Base-by-base conservation (phyloP, 805 yeast genomes). In the Myxozyma udenii region DNA sequence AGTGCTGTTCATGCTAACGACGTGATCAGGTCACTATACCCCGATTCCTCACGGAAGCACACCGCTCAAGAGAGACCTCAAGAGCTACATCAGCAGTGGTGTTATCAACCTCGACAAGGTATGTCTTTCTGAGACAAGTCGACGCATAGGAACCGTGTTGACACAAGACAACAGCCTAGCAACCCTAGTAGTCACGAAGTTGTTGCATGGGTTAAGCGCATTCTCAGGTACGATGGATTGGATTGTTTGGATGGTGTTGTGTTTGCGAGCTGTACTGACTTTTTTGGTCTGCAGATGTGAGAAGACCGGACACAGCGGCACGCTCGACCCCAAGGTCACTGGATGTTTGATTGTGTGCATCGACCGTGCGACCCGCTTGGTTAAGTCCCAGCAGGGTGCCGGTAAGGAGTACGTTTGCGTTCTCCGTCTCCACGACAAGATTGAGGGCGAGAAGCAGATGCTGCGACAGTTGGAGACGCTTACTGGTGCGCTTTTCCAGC, bases 371-470 rank as follows among this genome's bases (percentile, higher is more conserved):
- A 93, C 98, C 50, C 84, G 98, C 74, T 79, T 93, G 68, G 98
- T 93, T 62, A 93, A 93, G 74, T 87, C 96, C 49, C 98, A 93
- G 76, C 98, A 93, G 74, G 98, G 98, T 76, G 98, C 98, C 42
- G 98, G 98, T 79, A 93, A 93, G 72, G 98, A 93, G 83, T 93
- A 93, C 75, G 98, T 93, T 50, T 93, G 98, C 78, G 88, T 93
- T 62, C 93, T 87, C 53, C 83, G 98, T 77, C 78, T 93, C 65
- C 98, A 93, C 71, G 97, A 91, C 61, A 89, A 89, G 57, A 77
- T 93, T 61, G 82, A 86, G 62, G 96, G 89, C 63, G 93, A 86
- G 67, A 88, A 88, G 70, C 96, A 85, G 58, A 78, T 93, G 73
- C 87, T 83, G 48, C 84, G 95, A 66, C 76, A 87, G 24, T 78